Conservation (phyloP, 768 basidiomycete genomes). For the Scleroderma citrinum region DNA sequence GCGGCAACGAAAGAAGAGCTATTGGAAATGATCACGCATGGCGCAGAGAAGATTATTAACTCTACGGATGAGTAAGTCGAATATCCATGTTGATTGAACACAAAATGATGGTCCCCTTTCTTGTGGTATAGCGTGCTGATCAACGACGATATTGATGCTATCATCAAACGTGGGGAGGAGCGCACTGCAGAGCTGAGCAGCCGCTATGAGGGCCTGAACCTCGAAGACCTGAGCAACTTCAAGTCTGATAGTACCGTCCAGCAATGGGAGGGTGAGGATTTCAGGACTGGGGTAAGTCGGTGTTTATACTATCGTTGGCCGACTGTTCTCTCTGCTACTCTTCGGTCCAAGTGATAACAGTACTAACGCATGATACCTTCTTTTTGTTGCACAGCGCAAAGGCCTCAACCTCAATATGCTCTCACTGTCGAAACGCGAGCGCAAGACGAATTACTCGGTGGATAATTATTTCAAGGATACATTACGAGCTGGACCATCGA, state of each 20-base stretch:
- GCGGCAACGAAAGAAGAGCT: slow-evolving; percentile 94
- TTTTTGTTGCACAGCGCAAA: slow-evolving; percentile 57
- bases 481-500: slow-evolving; percentile 71
- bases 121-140: slow-evolving; percentile 50
- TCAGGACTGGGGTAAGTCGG: slow-evolving; percentile 60
- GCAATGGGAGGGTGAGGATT: slow-evolving; percentile 96
- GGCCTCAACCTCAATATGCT: slow-evolving; percentile 68
- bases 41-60: slow-evolving; percentile 95
- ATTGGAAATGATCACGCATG: slow-evolving; percentile 96
- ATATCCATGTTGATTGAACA: background rate
- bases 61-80: slow-evolving; percentile 58
- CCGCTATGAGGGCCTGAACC: slow-evolving; percentile 88
- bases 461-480: slow-evolving; percentile 95
- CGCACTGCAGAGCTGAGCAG: slow-evolving; percentile 81
- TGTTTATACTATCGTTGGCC: background rate
- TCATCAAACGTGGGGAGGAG: slow-evolving; percentile 88
- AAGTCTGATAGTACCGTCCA: slow-evolving; percentile 89
- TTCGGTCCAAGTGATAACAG: too few species aligned
- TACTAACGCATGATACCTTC: background rate
- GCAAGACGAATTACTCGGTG: slow-evolving; percentile 91
- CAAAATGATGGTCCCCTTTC: too few species aligned
- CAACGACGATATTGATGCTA: slow-evolving; percentile 89
- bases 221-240: slow-evolving; percentile 96
- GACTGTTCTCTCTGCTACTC: too few species aligned
- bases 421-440: slow-evolving; percentile 88